Evolutionary conservation across 2,329 filamentous ascomycete genomes (phyloP), one percentile per base, ranked within the genome.

Genomic region (Phoma sp.): DNA sequence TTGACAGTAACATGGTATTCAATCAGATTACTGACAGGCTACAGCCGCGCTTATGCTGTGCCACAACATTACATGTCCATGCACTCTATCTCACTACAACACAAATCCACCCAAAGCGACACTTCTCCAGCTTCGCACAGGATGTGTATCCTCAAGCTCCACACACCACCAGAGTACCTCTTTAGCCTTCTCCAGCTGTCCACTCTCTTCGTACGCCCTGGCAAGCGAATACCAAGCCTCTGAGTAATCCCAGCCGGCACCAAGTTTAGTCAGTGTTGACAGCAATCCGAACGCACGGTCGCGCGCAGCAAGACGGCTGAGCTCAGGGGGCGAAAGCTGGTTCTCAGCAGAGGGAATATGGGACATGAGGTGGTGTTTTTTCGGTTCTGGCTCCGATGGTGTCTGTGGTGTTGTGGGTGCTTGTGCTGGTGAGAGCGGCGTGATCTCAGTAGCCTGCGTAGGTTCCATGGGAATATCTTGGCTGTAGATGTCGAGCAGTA

Each of bases 131-230:
- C 85, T 83, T 52, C 95, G 85, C 40, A 96, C 84, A 0, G 89
- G 91, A 60, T 85, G 86, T 7, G 86, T 87, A 72, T 99, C 93
- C 72, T 98, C 95, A 25, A 99, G 81, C 76, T 97, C 92, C 11
- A 99, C 90, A 66, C 93, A 96, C 92, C 93, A 98, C 95, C 95
- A 98, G 6, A 98, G 82, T 38, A 93, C 92, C 64, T 95, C 90
- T 77, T 93, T 96, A 12, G 95, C 90, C 79, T 93, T 96, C 30
- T 95, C 90, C 1, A 86, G 76, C 77, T 96, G 91, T 0, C 89
- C 90, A 52, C 91, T 90, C 70, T 92, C 86, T 75, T 99, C 95
- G 68, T 97, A 91, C 9, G 91, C 92, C 59, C 92, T 83, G 0
- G 92, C 91, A 28, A 99, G 83, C 4, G 89, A 85, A 68, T 92